Conservation (phyloP, 2,329 filamentous ascomycete genomes). For the Phialemonium atrogriseum region DNA sequence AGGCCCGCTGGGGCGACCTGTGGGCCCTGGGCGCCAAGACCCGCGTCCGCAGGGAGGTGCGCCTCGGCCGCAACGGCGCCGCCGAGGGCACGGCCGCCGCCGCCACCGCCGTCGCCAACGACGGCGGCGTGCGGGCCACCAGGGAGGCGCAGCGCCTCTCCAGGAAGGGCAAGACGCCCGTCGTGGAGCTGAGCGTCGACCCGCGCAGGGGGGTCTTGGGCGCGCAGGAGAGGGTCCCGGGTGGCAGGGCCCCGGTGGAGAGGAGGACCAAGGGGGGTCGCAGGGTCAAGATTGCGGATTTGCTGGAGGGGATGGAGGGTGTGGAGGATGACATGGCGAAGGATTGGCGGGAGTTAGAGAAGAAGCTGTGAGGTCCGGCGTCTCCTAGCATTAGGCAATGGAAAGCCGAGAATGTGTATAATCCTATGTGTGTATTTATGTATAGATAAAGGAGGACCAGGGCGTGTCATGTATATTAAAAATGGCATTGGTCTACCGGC, state of each 20-base stretch:
- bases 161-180: constrained; percentile 25
- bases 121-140: constrained; percentile 37
- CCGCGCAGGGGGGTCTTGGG: constrained; percentile 26
- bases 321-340: constrained; percentile 12
- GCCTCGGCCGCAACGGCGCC: constrained; percentile 41
- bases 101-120: constrained; percentile 20
- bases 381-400: no score
- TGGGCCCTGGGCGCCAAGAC: constrained; percentile 96
- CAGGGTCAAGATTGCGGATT: constrained; percentile 25
- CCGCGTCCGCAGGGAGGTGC: constrained; percentile 51
- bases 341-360: constrained; percentile 8
- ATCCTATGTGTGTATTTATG: no score
- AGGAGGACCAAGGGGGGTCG: constrained; percentile 33
- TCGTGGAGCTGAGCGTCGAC: constrained; percentile 29
- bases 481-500: not conserved
- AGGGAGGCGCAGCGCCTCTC: no score
- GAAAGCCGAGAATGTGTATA: no score
- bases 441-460: no score
- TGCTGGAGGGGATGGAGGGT: constrained; percentile 29
- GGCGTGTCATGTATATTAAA: no score
- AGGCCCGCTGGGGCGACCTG: constrained; percentile 83
- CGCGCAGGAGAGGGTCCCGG: constrained; percentile 24
- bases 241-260: constrained; percentile 19
- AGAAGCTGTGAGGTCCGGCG: no score
- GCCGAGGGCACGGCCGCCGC: constrained; percentile 15